Conservation (phyloP, 176 grass and related monocot species). For the Poa pratensis region DNA sequence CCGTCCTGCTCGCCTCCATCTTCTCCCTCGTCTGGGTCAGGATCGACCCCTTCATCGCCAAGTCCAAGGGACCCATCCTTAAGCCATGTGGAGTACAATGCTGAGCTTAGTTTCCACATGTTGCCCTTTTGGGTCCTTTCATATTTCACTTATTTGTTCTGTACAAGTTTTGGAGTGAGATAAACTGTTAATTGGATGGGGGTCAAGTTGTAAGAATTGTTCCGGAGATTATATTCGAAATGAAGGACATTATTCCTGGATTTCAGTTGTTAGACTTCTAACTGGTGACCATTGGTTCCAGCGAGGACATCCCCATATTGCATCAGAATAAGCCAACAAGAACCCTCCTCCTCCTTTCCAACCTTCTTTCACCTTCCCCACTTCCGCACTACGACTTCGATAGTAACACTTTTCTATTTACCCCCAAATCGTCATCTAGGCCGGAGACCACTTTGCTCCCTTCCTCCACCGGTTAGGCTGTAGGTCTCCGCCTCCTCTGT, state of each 20-base stretch:
- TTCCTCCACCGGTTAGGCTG: too few species aligned
- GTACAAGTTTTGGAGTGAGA: conserved; percentile 23
- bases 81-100: conserved; percentile 93
- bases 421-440: too few species aligned
- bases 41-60: conserved; percentile 96
- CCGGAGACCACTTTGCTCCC: too few species aligned
- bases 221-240: neutral
- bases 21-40: conserved; percentile 96
- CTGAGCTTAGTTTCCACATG: conserved; percentile 4
- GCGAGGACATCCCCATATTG: too few species aligned
- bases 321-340: too few species aligned
- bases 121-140: neutral
- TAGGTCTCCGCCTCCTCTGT: too few species aligned
- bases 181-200: neutral
- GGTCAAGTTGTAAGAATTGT: conserved; percentile 6
- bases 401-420: too few species aligned
- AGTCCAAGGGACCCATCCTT: conserved; percentile 71
- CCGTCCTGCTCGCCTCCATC: conserved; percentile 89
- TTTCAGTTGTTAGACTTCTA: neutral
- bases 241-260: neutral
- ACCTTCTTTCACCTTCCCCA: too few species aligned
- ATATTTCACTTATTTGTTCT: conserved; percentile 15
- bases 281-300: too few species aligned
- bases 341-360: too few species aligned
- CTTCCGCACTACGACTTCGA: too few species aligned